phyloP scores from a whole-genome alignment of 2,329 filamentous ascomycete genomes.

The Phaeosphaeriaceae sp. region DNA sequence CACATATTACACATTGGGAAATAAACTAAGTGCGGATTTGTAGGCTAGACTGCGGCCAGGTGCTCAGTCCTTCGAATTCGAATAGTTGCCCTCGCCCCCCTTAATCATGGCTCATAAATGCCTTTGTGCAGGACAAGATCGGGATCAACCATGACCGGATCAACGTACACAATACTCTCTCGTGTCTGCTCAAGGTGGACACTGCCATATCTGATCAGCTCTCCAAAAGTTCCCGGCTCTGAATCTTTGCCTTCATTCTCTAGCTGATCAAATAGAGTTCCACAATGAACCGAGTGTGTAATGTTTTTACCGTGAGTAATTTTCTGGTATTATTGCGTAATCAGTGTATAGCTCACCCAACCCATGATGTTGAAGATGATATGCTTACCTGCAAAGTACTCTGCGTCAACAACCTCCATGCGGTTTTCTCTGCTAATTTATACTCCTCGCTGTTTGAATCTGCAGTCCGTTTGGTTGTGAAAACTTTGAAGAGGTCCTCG shows the following conservation, averaged over 20 bases:
- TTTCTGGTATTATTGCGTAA: conserved; percentile 29
- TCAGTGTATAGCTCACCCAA: not conserved
- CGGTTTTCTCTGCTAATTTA: conserved; percentile 34
- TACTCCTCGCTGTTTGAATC: conserved; percentile 33
- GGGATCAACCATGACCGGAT: conserved; percentile 15
- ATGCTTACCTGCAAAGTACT: conserved; percentile 26
- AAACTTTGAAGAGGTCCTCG: conserved; percentile 29
- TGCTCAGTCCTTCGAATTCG: too few relatives aligned
- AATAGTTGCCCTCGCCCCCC: too few relatives aligned
- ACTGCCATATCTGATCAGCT: conserved; percentile 46
- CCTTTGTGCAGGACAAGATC: conserved; percentile 29
- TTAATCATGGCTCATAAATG: conserved; percentile 20
- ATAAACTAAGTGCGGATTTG: too few relatives aligned
- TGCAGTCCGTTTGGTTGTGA: conserved; percentile 30
- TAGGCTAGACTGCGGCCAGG: too few relatives aligned
- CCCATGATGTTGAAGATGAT: not conserved
- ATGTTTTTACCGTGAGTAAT: conserved; percentile 45
- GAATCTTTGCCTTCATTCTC: conserved; percentile 44
- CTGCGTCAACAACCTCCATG: conserved; percentile 41
- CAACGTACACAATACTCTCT: conserved; percentile 30
- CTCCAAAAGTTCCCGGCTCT: conserved; percentile 45
- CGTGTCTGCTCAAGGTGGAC: conserved; percentile 46
- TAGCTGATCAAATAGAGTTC: conserved; percentile 37
- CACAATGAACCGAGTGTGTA: conserved; percentile 30
- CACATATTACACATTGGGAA: too few relatives aligned